Evolutionary conservation across 441 rosid genomes (phyloP).

Genomic region (Pelargonium myrrhifolium): DNA sequence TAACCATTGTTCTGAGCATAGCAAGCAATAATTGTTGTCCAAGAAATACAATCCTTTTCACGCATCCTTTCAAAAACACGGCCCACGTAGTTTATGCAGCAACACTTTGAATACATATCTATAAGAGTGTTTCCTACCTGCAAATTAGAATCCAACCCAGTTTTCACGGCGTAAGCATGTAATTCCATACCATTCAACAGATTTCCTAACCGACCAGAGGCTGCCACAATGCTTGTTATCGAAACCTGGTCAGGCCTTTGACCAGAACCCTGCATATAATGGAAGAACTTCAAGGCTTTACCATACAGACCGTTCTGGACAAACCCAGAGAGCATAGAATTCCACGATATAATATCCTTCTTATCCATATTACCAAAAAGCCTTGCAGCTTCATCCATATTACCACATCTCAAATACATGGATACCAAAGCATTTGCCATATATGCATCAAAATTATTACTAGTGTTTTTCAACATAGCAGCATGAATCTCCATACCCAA

Average conservation of each 20-base stretch:
- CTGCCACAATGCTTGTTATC: slow-evolving; percentile 37
- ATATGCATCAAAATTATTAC: slow-evolving; percentile 26
- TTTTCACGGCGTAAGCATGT: slow-evolving; percentile 67
- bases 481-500: slow-evolving; percentile 70
- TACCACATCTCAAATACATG: slow-evolving; percentile 57
- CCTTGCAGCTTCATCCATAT: slow-evolving; percentile 35
- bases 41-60: slow-evolving; percentile 60
- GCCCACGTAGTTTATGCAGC: slow-evolving; percentile 43
- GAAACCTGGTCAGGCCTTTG: slow-evolving; percentile 54
- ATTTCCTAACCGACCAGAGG: slow-evolving; percentile 55
- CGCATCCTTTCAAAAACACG: slow-evolving; percentile 45
- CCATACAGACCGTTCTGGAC: slow-evolving; percentile 47
- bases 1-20: slow-evolving; percentile 55
- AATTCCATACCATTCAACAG: slow-evolving; percentile 67
- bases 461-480: slow-evolving; percentile 41
- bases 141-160: slow-evolving; percentile 44
- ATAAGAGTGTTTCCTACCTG: slow-evolving; percentile 60
- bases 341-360: slow-evolving; percentile 65
- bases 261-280: slow-evolving; percentile 40
- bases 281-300: slow-evolving; percentile 48
- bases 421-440: slow-evolving; percentile 69
- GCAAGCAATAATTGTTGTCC: slow-evolving; percentile 73
- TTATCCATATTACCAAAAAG: slow-evolving; percentile 33
- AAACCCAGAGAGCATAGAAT: slow-evolving; percentile 63
- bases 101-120: slow-evolving; percentile 77